Evolutionary conservation across 768 basidiomycete genomes (phyloP).

Genomic region (Auricularia heimuer): DNA sequence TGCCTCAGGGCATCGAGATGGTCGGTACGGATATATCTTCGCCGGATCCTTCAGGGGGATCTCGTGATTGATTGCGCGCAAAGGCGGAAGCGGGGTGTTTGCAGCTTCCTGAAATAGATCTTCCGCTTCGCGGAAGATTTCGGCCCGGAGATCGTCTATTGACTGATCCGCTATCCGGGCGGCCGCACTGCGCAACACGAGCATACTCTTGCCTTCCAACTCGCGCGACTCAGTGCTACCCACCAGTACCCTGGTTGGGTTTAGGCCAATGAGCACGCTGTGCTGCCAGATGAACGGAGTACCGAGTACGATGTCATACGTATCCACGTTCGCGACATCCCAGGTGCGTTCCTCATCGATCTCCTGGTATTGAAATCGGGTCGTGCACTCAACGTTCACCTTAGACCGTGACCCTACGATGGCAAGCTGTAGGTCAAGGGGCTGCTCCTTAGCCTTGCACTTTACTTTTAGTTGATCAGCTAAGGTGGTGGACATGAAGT

Average conservation of each 20-base stretch:
- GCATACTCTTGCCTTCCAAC: background rate
- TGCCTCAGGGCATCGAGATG: slow-evolving; percentile 7
- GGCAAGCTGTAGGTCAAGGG: too few relatives aligned
- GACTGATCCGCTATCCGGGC: background rate
- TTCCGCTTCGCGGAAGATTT: slow-evolving; percentile 6
- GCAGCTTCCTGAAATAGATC: slow-evolving; percentile 7
- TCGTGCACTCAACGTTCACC: too few relatives aligned
- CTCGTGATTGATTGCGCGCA: slow-evolving; percentile 9
- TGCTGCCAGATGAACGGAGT: slow-evolving; percentile 1
- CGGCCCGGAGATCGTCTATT: slow-evolving; percentile 3
- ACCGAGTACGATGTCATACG: slow-evolving; percentile 2
- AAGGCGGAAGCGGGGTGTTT: slow-evolving; percentile 6
- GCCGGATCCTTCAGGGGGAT: slow-evolving; percentile 10
- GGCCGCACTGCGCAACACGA: background rate
- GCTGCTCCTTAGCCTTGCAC: too few relatives aligned
- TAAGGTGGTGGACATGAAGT: slow-evolving; percentile 3
- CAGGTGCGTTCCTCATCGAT: background rate
- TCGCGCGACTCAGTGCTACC: too few relatives aligned
- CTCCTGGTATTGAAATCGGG: too few relatives aligned
- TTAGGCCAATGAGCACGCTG: too few relatives aligned
- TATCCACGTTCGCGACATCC: slow-evolving; percentile 2
- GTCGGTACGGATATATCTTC: slow-evolving; percentile 6
- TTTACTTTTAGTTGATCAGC: background rate
- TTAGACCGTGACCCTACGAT: too few relatives aligned
- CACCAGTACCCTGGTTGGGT: too few relatives aligned